phyloP scores from a whole-genome alignment of 306 rosid species.

The Cercis canadensis region DNA sequence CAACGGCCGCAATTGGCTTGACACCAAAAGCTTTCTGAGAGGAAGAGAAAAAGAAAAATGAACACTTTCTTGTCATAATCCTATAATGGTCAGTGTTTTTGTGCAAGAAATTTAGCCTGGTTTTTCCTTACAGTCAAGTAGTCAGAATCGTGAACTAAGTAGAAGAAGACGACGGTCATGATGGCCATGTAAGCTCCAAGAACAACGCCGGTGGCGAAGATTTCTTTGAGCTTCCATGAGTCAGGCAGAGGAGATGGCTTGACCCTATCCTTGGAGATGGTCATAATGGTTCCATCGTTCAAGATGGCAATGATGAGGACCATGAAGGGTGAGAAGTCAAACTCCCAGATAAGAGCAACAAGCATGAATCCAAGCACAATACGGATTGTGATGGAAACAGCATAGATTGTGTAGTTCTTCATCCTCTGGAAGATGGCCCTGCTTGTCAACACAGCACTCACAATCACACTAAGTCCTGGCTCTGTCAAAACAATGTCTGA shows the following conservation, averaged over 20 bases:
- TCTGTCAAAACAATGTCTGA: conserved; percentile 92
- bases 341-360: conserved; percentile 82
- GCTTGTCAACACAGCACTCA: conserved; percentile 88
- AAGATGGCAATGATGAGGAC: conserved; percentile 82
- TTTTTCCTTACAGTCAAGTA: conserved; percentile 65
- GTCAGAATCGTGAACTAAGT: conserved; percentile 57
- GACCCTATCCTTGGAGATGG: conserved; percentile 92
- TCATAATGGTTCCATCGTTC: conserved; percentile 96
- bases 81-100: not conserved
- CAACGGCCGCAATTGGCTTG: conserved; percentile 36
- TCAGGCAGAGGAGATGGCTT: conserved; percentile 96
- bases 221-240: conserved; percentile 94
- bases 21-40: conserved; percentile 61
- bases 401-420: conserved; percentile 95
- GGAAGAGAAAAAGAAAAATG: not conserved
- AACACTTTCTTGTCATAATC: not conserved
- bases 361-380: conserved; percentile 89
- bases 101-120: not conserved
- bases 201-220: conserved; percentile 80
- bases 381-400: conserved; percentile 96
- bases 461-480: conserved; percentile 89
- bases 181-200: conserved; percentile 94
- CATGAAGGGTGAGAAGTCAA: conserved; percentile 94
- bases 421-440: conserved; percentile 96
- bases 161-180: conserved; percentile 79